Base-by-base conservation (phyloP, 148 eudicot genomes). In the Camellia sinensis region DNA sequence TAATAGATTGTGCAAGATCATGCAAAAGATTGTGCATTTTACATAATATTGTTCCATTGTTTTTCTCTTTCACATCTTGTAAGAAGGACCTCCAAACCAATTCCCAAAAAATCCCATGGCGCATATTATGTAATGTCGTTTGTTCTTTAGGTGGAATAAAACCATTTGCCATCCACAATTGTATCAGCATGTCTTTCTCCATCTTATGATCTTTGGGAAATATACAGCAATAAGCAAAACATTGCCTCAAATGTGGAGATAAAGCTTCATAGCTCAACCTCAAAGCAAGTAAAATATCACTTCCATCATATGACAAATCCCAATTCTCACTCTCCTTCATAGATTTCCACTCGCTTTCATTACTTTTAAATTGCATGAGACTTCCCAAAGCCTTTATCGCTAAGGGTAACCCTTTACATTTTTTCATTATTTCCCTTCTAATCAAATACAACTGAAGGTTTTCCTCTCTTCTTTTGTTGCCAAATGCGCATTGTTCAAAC, bases 11-110 rank as follows among this genome's bases (percentile, higher is more conserved):
- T 41, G 81, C 81, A 69, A 71, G 52, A 60, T 71, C 81, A 78
- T 48, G 52, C 52, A 78, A 17, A 3, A 79, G 73, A 60, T 70
- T 75, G 48, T 79, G 81, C 67, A 70, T 79, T 56, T 10, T 71
- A 60, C 67, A 79, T 1, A 0, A 4, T 18, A 17, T n/a, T 3
- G 17, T 21, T 17, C 65, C 65, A 15, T 5, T 0, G 18, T 1
- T 1, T 0, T 46, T 17, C 29, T 45, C 74, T 7, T 61, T 0
- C 6, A 69, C 67, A 54, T 79, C 56, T 69, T 70, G 57, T 18
- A 79, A 59, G 22, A 79, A 79, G 1, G 81, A 70, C 62, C 67
- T 44, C 14, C 5, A 15, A 17, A 70, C 53, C 56, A 70, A 46
- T 5, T 44, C 54, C 18, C 7, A 45, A 57, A 70, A 70, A 46